A percentile compares a stretch with the other conserved stretches of the same genome.
Evolutionary conservation across 345 rosid species (phyloP).

Genomic region (Salix udensis): DNA sequence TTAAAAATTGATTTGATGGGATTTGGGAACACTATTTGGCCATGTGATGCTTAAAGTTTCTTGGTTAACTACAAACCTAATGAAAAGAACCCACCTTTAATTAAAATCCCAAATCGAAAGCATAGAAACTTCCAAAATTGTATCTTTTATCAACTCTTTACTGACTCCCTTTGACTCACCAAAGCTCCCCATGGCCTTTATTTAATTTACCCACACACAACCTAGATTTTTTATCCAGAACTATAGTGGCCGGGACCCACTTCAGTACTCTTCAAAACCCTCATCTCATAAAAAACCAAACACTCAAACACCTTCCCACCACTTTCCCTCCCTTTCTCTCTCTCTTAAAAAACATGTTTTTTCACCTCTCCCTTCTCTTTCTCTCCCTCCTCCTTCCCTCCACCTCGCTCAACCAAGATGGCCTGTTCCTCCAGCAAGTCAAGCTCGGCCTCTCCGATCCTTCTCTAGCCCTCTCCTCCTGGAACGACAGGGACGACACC

Average conservation of each 20-base stretch:
- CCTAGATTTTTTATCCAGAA: not conserved
- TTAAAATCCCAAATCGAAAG: not conserved
- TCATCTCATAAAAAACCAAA: not conserved
- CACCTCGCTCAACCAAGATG: conserved; percentile 60
- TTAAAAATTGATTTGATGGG: too few relatives aligned
- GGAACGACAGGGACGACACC: conserved; percentile 58
- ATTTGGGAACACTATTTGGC: not conserved
- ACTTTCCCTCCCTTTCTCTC: not conserved
- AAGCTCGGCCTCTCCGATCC: conserved; percentile 63
- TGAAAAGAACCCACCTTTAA: not conserved
- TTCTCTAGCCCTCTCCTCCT: conserved; percentile 45
- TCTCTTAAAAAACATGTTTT: conserved; percentile 25
- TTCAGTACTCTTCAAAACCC: not conserved
- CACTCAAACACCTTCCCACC: not conserved
- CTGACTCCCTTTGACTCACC: conserved; percentile 11
- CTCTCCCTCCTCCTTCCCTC: conserved; percentile 11
- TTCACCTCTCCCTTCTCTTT: conserved; percentile 26
- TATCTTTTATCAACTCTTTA: not conserved
- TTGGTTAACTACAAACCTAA: not conserved
- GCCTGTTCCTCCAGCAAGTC: conserved; percentile 62
- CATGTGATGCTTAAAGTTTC: not conserved
- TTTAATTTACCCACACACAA: too few relatives aligned
- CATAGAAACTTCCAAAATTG: too few relatives aligned
- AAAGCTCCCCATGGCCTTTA: too few relatives aligned
- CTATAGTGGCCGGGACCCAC: not conserved